Evolutionary conservation across 192 early-diverging fungal species (phyloP), one percentile per base, ranked within the genome.

Genomic region (Coemansia sp.): DNA sequence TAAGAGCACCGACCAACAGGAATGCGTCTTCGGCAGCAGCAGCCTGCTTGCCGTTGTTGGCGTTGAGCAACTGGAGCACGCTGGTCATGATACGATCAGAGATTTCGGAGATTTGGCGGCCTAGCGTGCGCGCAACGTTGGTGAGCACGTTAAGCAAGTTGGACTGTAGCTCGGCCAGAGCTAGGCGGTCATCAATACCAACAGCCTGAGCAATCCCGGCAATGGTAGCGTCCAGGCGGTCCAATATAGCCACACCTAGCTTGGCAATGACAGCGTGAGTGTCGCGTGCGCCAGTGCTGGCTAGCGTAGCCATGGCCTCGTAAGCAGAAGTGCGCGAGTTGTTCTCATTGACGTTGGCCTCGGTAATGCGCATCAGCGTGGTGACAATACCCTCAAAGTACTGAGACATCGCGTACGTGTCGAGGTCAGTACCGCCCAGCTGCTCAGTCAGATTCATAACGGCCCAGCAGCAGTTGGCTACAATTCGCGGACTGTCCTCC

Each of bases 401-500:
- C 21, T 81, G 73, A 4, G 93, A 94, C 50, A 99, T 83, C 8
- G 82, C 60, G 62, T 87, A 91, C 2, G 93, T 88, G 0, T 83
- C 79, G 1, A 82, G 78, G 17, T 88, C 84, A 19, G 65, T 70
- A 52, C 85, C 83, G 60, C 85, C 87, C 35, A 93, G 75, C 69
- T 91, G 88, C 76, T 97, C 94, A 47, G 93, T 87, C 54, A 99
- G 83, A 63, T 91, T 94, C 85, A 96, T 96, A 62, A 99, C 67
- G 5, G 93, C 89, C 94, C 95, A 96, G 62, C 94, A 95, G 83
- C 95, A 97, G 84, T 94, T 97, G 17, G 91, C 85, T 7, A 94
- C 92, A 66, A 99, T 92, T 39, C 95, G 89, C 54, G 90, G 88
- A 35, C 79, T 88, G 62, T 99, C 97, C 35, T 82, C 83, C 56